Percentiles rank a stretch among this genome's conserved stretches.
These are phyloP conservation scores for Nemophila menziesii DNA, from an alignment of 257 asterid species.

Conservation along the genomic window DNA sequence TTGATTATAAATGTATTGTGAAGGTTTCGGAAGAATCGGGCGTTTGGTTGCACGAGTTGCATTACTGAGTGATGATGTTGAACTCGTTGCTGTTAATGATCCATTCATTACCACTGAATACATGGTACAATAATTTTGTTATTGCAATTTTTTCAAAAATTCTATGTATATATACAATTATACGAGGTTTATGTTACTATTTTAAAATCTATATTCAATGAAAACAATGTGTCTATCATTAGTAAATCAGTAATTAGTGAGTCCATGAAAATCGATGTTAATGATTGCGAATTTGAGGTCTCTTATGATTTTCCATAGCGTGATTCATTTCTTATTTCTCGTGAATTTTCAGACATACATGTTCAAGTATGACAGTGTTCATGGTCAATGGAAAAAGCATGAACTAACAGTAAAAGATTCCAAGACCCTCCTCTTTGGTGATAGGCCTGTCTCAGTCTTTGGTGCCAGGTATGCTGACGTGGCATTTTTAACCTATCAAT, in stretches of 20 bases:
- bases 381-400: conserved; percentile 64
- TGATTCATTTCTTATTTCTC: background rate
- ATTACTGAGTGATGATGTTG: conserved; percentile 61
- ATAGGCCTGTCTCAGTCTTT: conserved; percentile 53
- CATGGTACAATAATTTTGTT: conserved; percentile 33
- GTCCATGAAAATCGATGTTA: too few species aligned
- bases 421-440: conserved; percentile 73
- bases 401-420: conserved; percentile 65
- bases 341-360: conserved; percentile 45
- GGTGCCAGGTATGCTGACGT: conserved; percentile 40
- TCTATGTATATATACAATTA: background rate
- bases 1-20: background rate
- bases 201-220: background rate
- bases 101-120: conserved; percentile 72
- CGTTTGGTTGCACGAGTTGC: conserved; percentile 88
- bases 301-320: background rate
- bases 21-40: conserved; percentile 85
- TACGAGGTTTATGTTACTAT: background rate
- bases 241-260: too few species aligned
- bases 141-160: background rate
- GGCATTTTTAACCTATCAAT: background rate
- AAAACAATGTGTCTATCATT: too few species aligned
- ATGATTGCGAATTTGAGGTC: background rate
- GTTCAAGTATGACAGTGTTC: conserved; percentile 86
- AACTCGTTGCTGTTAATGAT: conserved; percentile 84